Base-by-base conservation (phyloP, 441 rosid genomes). In the Croton setiger region DNA sequence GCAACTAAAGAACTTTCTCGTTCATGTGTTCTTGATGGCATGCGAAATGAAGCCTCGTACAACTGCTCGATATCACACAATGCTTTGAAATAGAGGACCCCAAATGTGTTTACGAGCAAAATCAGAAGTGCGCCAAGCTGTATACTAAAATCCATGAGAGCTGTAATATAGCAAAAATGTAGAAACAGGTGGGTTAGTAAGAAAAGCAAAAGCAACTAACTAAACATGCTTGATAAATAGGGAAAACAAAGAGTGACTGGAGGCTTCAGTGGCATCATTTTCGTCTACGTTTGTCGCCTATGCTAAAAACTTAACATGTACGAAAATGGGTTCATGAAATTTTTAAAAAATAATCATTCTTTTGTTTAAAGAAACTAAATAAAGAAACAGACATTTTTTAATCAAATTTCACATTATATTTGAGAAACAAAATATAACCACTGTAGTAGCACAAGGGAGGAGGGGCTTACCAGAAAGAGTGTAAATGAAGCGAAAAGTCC, bases 141-240 rank as follows among this genome's bases (percentile, higher is more conserved):
- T 91, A 94, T 78, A 94, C 90, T 76, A 94, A 83, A 83, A 84
- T 83, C 98, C 97, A 89, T 7, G 95, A 88, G 63, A 94, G 88
- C 96, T 94, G 96, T 77, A 64, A 63, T 57, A 41, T 69, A 35
- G 7, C 27, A 66, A 79, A 69, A 51, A 51, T 51, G 4, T 43
- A 3, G 37, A 57, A 18, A 39, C n/a, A 60, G 61, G 23, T 62
- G 56, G 43, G 56, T 76, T 72, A 76, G 81, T 64, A 20, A 41
- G 62, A 60, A 11, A 20, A 18, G 58, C 45, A 45, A 72, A 47
- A 8, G 52, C 52, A 5, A 15, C n/a, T 55, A 60, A 18, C 44
- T 18, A n/a, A 45, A 13, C 63, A 21, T 47, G 21, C n/a, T 39
- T 39, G 43, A n/a, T n/a, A n/a, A n/a, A n/a, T n/a, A n/a, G n/a